A percentile compares a stretch with the other conserved stretches of the same genome.
phyloP scores from a whole-genome alignment of 2,329 filamentous ascomycete genomes.

The Cladophialophora bantiana region DNA sequence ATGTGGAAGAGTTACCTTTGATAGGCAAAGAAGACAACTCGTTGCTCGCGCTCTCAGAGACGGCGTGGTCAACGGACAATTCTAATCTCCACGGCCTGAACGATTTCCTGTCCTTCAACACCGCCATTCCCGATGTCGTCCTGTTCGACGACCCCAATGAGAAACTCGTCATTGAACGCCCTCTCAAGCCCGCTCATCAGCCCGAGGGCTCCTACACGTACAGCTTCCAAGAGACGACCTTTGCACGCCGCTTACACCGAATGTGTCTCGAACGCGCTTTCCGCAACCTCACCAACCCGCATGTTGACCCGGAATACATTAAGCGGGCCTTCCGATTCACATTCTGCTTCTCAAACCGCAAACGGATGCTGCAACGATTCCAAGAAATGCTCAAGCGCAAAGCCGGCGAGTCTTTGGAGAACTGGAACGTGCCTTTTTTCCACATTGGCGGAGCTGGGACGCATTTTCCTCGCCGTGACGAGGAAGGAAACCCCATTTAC shows the following conservation, averaged over 20 bases:
- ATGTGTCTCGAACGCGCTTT: slow-evolving; percentile 69
- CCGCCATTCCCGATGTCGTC: slow-evolving; percentile 27
- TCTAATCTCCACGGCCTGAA: slow-evolving; percentile 32
- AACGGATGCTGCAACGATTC: slow-evolving; percentile 51
- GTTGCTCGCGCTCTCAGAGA: slow-evolving; percentile 23
- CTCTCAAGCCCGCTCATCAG: slow-evolving; percentile 31
- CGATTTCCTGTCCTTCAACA: slow-evolving; percentile 31
- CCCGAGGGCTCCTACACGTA: slow-evolving; percentile 59
- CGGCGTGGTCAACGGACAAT: slow-evolving; percentile 23
- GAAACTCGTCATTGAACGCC: slow-evolving; percentile 42
- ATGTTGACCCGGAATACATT: slow-evolving; percentile 58
- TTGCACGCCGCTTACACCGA: slow-evolving; percentile 74
- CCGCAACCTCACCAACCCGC: slow-evolving; percentile 41
- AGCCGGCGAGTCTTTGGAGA: slow-evolving; percentile 60
- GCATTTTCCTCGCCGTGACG: slow-evolving; percentile 61
- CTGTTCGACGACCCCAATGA: slow-evolving; percentile 20
- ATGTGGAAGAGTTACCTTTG: slow-evolving; percentile 23
- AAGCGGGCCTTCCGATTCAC: slow-evolving; percentile 73
- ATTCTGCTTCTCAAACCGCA: slow-evolving; percentile 61
- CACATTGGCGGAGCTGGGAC: slow-evolving; percentile 73
- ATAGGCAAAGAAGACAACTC: slow-evolving; percentile 6
- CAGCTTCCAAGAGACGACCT: slow-evolving; percentile 69
- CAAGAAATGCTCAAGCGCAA: slow-evolving; percentile 48
- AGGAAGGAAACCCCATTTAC: slow-evolving; percentile 47
- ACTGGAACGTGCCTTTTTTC: slow-evolving; percentile 68